Percentiles rank a stretch among this genome's conserved stretches.
Conservation (phyloP, 768 basidiomycete genomes). For the Gyrodon lividus region DNA sequence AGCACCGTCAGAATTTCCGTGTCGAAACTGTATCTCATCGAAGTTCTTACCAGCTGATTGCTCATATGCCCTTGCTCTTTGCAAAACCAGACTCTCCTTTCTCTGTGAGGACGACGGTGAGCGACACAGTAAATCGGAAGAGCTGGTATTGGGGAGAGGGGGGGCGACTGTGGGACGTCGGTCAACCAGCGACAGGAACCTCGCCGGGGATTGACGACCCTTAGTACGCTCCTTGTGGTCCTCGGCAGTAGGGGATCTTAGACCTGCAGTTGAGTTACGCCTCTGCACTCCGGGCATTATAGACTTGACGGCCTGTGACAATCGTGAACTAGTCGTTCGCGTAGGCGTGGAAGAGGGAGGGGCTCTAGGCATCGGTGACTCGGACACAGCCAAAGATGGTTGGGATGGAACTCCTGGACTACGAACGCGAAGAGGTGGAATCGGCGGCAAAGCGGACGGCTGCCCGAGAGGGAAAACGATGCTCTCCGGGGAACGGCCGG, state of each 20-base stretch:
- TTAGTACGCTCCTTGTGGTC: slow-evolving; percentile 12
- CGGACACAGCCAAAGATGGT: slow-evolving; percentile 17
- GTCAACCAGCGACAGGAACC: slow-evolving; percentile 16
- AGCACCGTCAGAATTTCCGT: neutral
- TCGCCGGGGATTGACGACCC: slow-evolving; percentile 7
- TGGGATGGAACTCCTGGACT: slow-evolving; percentile 13
- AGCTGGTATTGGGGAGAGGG: neutral
- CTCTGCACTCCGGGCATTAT: slow-evolving; percentile 23
- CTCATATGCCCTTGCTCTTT: slow-evolving; percentile 29
- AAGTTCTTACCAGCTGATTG: slow-evolving; percentile 19
- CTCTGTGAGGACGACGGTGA: slow-evolving; percentile 5
- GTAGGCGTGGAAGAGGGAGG: slow-evolving; percentile 14
- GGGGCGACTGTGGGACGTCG: slow-evolving; percentile 6
- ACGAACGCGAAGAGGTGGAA: slow-evolving; percentile 21
- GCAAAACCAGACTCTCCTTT: slow-evolving; percentile 30
- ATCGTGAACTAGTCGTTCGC: slow-evolving; percentile 19
- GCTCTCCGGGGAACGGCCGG: slow-evolving; percentile 3
- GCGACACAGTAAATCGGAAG: slow-evolving; percentile 11
- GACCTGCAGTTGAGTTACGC: slow-evolving; percentile 11
- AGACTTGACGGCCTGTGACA: slow-evolving; percentile 23
- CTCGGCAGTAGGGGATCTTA: neutral
- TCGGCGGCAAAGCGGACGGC: slow-evolving; percentile 1
- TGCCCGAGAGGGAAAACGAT: slow-evolving; percentile 7
- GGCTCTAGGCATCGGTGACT: slow-evolving; percentile 13
- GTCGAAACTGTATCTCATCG: neutral